Evolutionary conservation across 331 rosid genomes (phyloP).

Genomic region (Erythrophleum ivorense): DNA sequence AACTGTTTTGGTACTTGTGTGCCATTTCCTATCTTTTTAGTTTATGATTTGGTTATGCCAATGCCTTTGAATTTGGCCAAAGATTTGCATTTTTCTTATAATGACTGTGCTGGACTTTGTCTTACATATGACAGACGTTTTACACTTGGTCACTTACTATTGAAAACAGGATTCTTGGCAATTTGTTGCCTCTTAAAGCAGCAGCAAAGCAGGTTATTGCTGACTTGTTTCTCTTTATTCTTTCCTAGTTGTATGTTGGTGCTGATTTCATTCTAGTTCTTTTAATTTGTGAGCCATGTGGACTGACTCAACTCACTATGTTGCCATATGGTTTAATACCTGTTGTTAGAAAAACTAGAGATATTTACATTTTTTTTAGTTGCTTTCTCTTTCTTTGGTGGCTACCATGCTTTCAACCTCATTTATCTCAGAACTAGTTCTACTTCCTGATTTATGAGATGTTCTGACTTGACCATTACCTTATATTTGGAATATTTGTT

Average conservation of each 20-base stretch:
- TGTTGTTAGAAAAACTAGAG: constrained; percentile 89
- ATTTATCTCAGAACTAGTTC: neutral
- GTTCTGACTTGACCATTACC: neutral
- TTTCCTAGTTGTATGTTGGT: constrained; percentile 77
- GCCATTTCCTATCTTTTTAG: too few relatives aligned
- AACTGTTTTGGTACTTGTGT: constrained; percentile 44
- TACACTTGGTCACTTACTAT: constrained; percentile 69
- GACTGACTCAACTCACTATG: constrained; percentile 82
- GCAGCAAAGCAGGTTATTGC: neutral
- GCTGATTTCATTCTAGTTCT: constrained; percentile 83
- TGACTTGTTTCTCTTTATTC: constrained; percentile 21
- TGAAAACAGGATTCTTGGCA: constrained; percentile 19
- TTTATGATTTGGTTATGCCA: too few relatives aligned
- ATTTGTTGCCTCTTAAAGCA: neutral
- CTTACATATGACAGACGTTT: constrained; percentile 77
- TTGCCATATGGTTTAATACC: constrained; percentile 91
- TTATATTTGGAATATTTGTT: neutral
- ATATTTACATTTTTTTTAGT: constrained; percentile 44
- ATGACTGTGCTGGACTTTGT: constrained; percentile 64
- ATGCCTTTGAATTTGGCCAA: constrained; percentile 52
- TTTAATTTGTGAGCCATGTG: constrained; percentile 90
- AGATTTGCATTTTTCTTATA: constrained; percentile 57
- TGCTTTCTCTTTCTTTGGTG: neutral
- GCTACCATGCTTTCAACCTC: neutral
- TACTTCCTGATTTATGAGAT: neutral